Conservation (phyloP, 2,329 filamentous ascomycete species). For the Pestalotiopsis sp. region DNA sequence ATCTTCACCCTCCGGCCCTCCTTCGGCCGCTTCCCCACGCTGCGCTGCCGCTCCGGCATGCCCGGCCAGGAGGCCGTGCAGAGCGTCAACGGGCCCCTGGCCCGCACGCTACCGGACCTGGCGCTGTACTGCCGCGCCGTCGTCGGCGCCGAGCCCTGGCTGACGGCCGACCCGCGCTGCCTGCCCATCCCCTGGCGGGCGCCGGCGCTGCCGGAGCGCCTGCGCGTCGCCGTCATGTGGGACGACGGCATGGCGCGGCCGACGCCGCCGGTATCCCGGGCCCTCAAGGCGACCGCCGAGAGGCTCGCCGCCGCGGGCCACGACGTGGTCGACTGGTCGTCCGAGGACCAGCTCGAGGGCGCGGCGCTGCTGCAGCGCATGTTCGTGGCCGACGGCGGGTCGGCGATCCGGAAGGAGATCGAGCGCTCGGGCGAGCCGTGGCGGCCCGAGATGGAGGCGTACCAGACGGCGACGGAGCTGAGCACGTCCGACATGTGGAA, state of each 20-base stretch:
- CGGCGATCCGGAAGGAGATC: conserved; percentile 41
- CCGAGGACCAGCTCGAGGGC: conserved; percentile 43
- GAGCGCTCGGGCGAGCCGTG: conserved; percentile 44
- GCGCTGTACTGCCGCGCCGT: conserved; percentile 56
- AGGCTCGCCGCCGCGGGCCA: conserved; percentile 49
- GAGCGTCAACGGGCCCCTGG: conserved; percentile 67
- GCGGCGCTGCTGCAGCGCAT: conserved; percentile 42
- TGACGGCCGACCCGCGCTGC: conserved; percentile 54
- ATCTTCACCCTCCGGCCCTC: conserved; percentile 40
- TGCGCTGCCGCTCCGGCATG: conserved; percentile 57
- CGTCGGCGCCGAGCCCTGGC: conserved; percentile 57
- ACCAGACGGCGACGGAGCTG: conserved; percentile 37
- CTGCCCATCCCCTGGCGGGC: conserved; percentile 60
- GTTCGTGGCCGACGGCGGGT: conserved; percentile 52
- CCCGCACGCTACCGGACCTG: conserved; percentile 57
- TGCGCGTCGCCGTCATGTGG: conserved; percentile 66
- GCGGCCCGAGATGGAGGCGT: conserved; percentile 30
- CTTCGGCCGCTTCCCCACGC: conserved; percentile 62
- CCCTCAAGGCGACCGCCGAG: conserved; percentile 48
- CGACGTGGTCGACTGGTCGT: conserved; percentile 57
- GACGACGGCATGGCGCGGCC: conserved; percentile 67
- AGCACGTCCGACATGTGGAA: conserved; percentile 50
- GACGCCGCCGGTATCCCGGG: conserved; percentile 66
- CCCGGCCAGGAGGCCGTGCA: conserved; percentile 67
- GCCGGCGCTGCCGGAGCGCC: conserved; percentile 34